Evolutionary conservation across 139 green algal genomes (phyloP).

Genomic region (Chlamydomonas sp.): DNA sequence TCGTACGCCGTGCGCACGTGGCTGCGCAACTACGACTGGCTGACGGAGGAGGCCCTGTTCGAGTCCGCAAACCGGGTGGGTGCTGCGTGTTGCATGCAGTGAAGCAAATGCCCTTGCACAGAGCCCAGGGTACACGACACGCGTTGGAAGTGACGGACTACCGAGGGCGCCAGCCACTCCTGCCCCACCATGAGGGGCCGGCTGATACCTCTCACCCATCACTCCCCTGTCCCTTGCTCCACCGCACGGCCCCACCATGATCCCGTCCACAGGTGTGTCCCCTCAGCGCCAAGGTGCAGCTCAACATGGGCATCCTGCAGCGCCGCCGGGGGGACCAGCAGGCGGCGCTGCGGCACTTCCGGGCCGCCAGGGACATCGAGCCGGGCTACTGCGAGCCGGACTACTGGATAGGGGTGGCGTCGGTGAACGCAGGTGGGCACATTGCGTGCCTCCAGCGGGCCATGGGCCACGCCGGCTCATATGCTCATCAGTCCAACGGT

Average conservation of each 20-base stretch:
- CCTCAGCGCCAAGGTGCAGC: slow-evolving; percentile 79
- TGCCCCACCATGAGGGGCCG: neutral
- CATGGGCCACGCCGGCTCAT: neutral
- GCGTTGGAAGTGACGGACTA: too few relatives aligned
- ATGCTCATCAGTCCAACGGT: neutral
- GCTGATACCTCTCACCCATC: neutral
- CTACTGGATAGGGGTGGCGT: slow-evolving; percentile 79
- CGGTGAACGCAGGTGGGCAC: slow-evolving; percentile 40
- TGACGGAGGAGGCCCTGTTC: slow-evolving; percentile 78
- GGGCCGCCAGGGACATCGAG: slow-evolving; percentile 58
- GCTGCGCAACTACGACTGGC: slow-evolving; percentile 77
- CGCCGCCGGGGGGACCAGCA: slow-evolving; percentile 55
- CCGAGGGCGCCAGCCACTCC: too few relatives aligned
- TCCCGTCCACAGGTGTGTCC: slow-evolving; percentile 64
- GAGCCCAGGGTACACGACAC: too few relatives aligned
- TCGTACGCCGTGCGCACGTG: slow-evolving; percentile 54
- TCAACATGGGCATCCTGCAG: slow-evolving; percentile 83
- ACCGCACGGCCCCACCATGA: neutral
- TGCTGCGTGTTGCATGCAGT: neutral
- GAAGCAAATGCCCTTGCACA: neutral
- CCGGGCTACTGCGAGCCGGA: slow-evolving; percentile 78
- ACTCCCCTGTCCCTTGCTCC: neutral
- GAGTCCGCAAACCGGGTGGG: slow-evolving; percentile 61
- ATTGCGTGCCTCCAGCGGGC: neutral
- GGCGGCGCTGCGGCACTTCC: slow-evolving; percentile 70